phyloP scores from a whole-genome alignment of 2,329 filamentous ascomycete genomes.

The Tolypocladium capitatum region DNA sequence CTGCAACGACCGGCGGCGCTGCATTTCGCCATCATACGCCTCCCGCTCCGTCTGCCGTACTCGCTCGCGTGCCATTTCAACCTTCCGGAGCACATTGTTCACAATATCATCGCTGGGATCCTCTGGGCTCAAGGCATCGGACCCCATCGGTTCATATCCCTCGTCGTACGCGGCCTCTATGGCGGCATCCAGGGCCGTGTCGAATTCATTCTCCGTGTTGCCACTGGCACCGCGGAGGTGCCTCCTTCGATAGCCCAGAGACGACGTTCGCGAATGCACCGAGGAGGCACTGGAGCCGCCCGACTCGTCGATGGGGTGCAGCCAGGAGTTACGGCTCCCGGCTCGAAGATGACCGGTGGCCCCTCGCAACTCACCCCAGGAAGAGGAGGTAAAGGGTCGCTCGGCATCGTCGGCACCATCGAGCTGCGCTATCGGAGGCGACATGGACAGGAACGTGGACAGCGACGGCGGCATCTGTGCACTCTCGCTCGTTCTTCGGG shows the following conservation, averaged over 20 bases:
- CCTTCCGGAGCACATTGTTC: slow-evolving; percentile 46
- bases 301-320: slow-evolving; percentile 90
- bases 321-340: slow-evolving; percentile 71
- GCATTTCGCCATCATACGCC: slow-evolving; percentile 23
- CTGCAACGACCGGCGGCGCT: slow-evolving; percentile 16
- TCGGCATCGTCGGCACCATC: slow-evolving; percentile 7
- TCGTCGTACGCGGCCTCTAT: slow-evolving; percentile 95
- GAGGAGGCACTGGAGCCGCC: slow-evolving; percentile 69
- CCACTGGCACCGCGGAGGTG: slow-evolving; percentile 56
- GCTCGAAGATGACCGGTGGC: slow-evolving; percentile 34
- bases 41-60: slow-evolving; percentile 64
- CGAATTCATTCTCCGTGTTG: slow-evolving; percentile 78
- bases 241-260: slow-evolving; percentile 52
- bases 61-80: slow-evolving; percentile 64
- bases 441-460: slow-evolving; percentile 47
- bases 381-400: slow-evolving; percentile 2
- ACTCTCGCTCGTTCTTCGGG: slow-evolving; percentile 36
- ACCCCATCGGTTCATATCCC: slow-evolving; percentile 61
- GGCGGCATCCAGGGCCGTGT: slow-evolving; percentile 85
- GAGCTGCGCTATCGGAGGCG: slow-evolving; percentile 19
- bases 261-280: slow-evolving; percentile 66
- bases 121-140: slow-evolving; percentile 24
- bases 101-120: slow-evolving; percentile 30
- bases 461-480: slow-evolving; percentile 58
- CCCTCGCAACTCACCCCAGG: slow-evolving; percentile 11